Evolutionary conservation across 768 basidiomycete species (phyloP).

Genomic region (Russula olivacea): DNA sequence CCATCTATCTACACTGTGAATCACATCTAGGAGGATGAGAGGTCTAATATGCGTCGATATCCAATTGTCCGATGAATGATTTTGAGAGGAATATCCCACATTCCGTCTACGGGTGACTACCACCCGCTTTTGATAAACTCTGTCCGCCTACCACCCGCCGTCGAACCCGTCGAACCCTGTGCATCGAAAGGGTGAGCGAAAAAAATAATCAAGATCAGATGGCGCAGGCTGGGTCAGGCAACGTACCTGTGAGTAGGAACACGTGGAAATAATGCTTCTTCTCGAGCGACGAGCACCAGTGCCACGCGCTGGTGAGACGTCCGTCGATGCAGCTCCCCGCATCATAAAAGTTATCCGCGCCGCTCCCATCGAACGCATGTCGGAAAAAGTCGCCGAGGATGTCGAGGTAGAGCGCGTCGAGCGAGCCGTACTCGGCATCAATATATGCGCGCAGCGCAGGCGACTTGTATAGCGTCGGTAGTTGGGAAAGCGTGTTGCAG

Average conservation of each 20-base stretch:
- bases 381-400: slow-evolving; percentile 81
- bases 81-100: background rate
- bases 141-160: slow-evolving; percentile 59
- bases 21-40: background rate
- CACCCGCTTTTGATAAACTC: background rate
- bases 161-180: slow-evolving; percentile 80
- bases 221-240: background rate
- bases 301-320: slow-evolving; percentile 84
- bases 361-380: slow-evolving; percentile 84
- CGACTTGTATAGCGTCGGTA: slow-evolving; percentile 57
- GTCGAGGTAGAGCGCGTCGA: slow-evolving; percentile 60
- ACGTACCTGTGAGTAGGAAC: slow-evolving; percentile 69
- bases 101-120: background rate
- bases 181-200: background rate
- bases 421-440: slow-evolving; percentile 75
- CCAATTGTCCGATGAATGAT: background rate
- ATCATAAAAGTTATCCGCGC: slow-evolving; percentile 89
- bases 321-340: slow-evolving; percentile 84
- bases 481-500: slow-evolving; percentile 73
- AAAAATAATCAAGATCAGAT: background rate
- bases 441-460: slow-evolving; percentile 72
- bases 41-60: slow-evolving; percentile 5
- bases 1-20: slow-evolving; percentile 1
- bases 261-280: slow-evolving; percentile 81
- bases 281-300: slow-evolving; percentile 82